These are phyloP conservation scores for Bolboschoenoplectus hybrid DNA, from an alignment of 202 grass and related monocot species.

Conservation along the genomic window DNA sequence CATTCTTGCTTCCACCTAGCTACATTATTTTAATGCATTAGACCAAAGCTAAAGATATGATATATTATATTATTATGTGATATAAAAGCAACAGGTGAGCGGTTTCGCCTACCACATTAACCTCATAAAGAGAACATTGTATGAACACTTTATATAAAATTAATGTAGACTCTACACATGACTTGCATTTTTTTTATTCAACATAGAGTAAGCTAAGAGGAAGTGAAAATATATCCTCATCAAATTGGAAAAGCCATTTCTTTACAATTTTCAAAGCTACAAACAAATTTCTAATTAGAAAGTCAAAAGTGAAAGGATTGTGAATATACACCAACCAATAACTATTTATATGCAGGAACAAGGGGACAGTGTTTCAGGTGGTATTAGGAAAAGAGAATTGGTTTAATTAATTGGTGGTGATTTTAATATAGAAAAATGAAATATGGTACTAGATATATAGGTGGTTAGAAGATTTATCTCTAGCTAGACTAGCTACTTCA, in stretches of 20 bases:
- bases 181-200: slow-evolving; percentile 10
- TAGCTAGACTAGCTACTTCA: background rate
- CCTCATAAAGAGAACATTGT: background rate
- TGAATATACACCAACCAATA: background rate
- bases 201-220: background rate
- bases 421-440: background rate
- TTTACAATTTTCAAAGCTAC: background rate
- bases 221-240: background rate
- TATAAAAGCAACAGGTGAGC: slow-evolving; percentile 6
- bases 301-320: background rate
- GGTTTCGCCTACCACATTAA: slow-evolving; percentile 15
- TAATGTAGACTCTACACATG: slow-evolving; percentile 28
- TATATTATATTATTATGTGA: slow-evolving; percentile 13
- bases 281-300: background rate
- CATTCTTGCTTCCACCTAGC: slow-evolving; percentile 26
- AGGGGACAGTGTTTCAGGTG: background rate
- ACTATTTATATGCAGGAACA: background rate
- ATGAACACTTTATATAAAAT: background rate
- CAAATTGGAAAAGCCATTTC: background rate
- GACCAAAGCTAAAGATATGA: background rate
- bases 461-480: background rate
- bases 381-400: background rate
- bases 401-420: background rate
- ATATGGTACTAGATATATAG: background rate
- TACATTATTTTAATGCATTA: slow-evolving; percentile 9